Evolutionary conservation across 352 stramenopile species (phyloP), one percentile per base, ranked within the genome.

Genomic region (Pythium plurisporium): DNA sequence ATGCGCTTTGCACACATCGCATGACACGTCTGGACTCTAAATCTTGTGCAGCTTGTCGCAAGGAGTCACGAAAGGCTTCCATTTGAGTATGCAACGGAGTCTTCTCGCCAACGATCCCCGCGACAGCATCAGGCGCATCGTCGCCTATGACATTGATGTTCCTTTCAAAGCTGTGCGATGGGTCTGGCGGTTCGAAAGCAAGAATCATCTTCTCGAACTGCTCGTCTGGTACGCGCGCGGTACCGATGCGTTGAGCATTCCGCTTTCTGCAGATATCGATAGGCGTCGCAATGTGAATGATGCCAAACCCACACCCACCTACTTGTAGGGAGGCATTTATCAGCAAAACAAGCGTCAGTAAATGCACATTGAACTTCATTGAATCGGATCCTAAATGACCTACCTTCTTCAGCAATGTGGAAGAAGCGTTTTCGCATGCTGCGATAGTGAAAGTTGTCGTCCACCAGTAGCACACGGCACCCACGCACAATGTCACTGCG

Each of bases 401-500:
- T 64, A 87, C 81, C 36, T 47, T 87, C 48, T 4, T 50, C 36
- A 8, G 77, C 75, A 37, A 89, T 62, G 9, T 85, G 73, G 42
- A 62, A 79, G 58, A 86, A 86, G 19, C 75, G 76, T 54, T 91
- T 91, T 48, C 82, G 79, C 34, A 75, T 72, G 50, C 81, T 91
- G 10, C 72, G 75, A 27, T 79, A 85, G 26, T 77, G 67, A 42
- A 91, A 88, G 45, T 83, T 89, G 50, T 91, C 82, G 36, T 91
- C 82, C 2, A 88, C 63, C 15, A 91, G 55, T 19, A 91, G 50
- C 26, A 89, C 64, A 7, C 80, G 46, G 7, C 56, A 52, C 5
- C 22, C 37, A 1, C 49, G 22, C 0, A 2, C 27, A 4, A 19
- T 49, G 9, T 11, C 19, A 0, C 33, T 41, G 4, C 20, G 30